Evolutionary conservation across 2,329 filamentous ascomycete species (phyloP).

Genomic region (Aplosporella prunicola): DNA sequence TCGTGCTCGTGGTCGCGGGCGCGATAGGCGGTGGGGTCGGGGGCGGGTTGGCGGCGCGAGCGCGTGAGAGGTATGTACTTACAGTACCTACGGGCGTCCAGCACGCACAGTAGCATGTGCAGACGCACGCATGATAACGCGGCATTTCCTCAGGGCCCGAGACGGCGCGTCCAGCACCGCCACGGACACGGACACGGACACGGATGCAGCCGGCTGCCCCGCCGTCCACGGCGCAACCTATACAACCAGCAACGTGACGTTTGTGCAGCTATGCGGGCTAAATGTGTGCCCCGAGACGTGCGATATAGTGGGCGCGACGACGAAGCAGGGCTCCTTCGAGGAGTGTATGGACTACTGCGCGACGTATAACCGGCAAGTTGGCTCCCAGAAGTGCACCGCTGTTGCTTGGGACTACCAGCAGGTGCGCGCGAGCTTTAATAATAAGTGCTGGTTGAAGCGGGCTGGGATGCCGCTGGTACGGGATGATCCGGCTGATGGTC

Average conservation of each 20-base stretch:
- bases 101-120: too few relatives aligned
- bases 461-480: not conserved
- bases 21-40: slow-evolving; percentile 4
- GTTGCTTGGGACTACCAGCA: slow-evolving; percentile 7
- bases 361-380: slow-evolving; percentile 1
- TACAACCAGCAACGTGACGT: slow-evolving; percentile 5
- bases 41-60: slow-evolving; percentile 2
- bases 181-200: too few relatives aligned
- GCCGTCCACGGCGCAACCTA: not conserved
- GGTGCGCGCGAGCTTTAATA: slow-evolving; percentile 6
- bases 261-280: slow-evolving; percentile 4
- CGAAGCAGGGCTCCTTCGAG: not conserved
- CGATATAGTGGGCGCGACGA: slow-evolving; percentile 2
- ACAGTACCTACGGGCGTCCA: too few relatives aligned
- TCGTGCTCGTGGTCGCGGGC: slow-evolving; percentile 1
- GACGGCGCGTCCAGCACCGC: too few relatives aligned
- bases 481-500: slow-evolving; percentile 1
- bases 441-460: slow-evolving; percentile 4
- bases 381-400: slow-evolving; percentile 4
- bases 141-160: too few relatives aligned
- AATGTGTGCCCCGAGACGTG: slow-evolving; percentile 7
- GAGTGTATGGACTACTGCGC: slow-evolving; percentile 5
- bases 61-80: slow-evolving; percentile 1
- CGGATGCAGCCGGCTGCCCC: too few relatives aligned
- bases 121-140: too few relatives aligned